phyloP scores from a whole-genome alignment of 2,329 filamentous ascomycete genomes.

The Aureobasidium sp. region DNA sequence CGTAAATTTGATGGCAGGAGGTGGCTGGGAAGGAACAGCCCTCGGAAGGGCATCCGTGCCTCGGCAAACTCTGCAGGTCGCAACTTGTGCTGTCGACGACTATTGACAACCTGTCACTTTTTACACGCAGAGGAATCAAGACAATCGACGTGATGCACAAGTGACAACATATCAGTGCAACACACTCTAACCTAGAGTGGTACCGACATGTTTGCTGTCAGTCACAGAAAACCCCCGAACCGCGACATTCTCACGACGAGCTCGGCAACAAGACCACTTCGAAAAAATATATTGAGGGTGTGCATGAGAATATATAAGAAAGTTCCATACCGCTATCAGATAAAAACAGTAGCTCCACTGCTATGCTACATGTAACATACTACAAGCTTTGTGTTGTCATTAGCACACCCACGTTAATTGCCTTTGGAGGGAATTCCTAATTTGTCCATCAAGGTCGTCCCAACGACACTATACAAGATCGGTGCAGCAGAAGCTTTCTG shows the following conservation, averaged over 20 bases:
- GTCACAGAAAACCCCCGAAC: not conserved
- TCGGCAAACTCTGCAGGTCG: conserved; percentile 2
- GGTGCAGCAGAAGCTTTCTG: too few species aligned
- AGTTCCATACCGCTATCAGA: too few species aligned
- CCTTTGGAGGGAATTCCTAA: too few species aligned
- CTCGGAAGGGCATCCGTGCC: conserved; percentile 9
- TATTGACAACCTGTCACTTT: not conserved
- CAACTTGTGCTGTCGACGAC: not conserved
- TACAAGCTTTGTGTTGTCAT: too few species aligned
- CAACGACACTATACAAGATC: too few species aligned
- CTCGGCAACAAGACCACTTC: not conserved
- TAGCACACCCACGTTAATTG: too few species aligned
- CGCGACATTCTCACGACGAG: not conserved
- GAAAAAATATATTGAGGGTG: too few species aligned
- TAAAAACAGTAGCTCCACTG: too few species aligned
- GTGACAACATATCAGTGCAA: not conserved
- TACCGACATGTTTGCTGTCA: not conserved
- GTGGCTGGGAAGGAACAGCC: not conserved
- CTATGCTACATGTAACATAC: too few species aligned
- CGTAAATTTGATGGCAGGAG: not conserved
- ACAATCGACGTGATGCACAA: not conserved
- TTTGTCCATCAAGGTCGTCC: too few species aligned
- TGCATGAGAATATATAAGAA: too few species aligned
- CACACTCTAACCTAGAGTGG: not conserved
- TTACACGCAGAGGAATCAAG: not conserved